A percentile compares a stretch with the other conserved stretches of the same genome.
phyloP scores from a whole-genome alignment of 306 rosid species.

The Sicyos baderoa region DNA sequence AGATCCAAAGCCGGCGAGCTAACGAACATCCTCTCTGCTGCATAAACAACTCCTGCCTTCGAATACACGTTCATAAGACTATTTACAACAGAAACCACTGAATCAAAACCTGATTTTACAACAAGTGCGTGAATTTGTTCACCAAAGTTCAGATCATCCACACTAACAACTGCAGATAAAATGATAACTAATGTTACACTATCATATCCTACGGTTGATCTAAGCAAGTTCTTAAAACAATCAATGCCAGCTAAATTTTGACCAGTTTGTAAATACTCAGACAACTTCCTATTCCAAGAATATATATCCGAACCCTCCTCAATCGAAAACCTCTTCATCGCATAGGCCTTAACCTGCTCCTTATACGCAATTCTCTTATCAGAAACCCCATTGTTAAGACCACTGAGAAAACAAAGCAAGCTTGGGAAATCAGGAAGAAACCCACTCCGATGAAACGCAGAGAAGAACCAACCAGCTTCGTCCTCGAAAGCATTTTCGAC shows the following conservation, averaged over 20 bases:
- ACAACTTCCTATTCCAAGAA: constrained; percentile 54
- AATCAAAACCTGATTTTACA: constrained; percentile 37
- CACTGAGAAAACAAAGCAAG: constrained; percentile 36
- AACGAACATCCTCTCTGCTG: constrained; percentile 40
- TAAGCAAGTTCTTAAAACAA: constrained; percentile 42
- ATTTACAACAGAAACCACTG: constrained; percentile 47
- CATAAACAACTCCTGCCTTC: constrained; percentile 38
- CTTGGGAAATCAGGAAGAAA: constrained; percentile 40
- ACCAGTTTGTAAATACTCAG: constrained; percentile 39
- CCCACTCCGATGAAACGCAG: constrained; percentile 51
- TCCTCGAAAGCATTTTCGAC: constrained; percentile 36
- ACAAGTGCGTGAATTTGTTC: constrained; percentile 50
- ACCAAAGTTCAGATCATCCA: constrained; percentile 40
- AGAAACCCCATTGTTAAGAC: constrained; percentile 17
- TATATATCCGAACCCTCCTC: constrained; percentile 33
- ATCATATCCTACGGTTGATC: constrained; percentile 38
- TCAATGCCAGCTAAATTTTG: constrained; percentile 44
- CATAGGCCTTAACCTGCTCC: constrained; percentile 60
- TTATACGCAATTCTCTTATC: constrained; percentile 26
- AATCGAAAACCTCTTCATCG: constrained; percentile 31
- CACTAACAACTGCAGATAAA: constrained; percentile 39
- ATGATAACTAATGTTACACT: constrained; percentile 40
- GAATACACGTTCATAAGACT: constrained; percentile 64
- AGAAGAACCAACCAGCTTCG: constrained; percentile 44
- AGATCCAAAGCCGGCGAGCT: constrained; percentile 51